Base-by-base conservation (phyloP, 441 rosid genomes). In the Populus hybrid region DNA sequence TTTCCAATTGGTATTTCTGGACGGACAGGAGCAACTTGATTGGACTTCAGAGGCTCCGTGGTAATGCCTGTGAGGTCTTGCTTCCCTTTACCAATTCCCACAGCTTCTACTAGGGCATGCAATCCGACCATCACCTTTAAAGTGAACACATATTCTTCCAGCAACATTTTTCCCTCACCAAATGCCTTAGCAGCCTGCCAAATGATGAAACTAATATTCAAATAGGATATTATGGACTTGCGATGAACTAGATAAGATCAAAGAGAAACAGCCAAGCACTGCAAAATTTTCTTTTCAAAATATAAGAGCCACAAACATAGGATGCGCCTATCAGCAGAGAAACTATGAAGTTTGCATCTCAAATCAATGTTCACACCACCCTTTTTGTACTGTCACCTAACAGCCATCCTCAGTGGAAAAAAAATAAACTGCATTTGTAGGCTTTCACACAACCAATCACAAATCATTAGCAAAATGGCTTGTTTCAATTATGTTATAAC, bases 21-120 rank as follows among this genome's bases (percentile, higher is more conserved):
- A 72, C 78, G 86, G 38, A 26, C 65, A 21, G 85, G 67, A 81
- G 63, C 72, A 35, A 59, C 38, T 20, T 84, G 82, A 70, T 79
- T 81, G 61, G 83, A 35, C 81, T 82, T 86, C 8, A 53, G 28
- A 42, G 89, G 86, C 70, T 89, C 91, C 77, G 82, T 74, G 73
- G 80, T 79, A 53, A 74, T 77, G 75, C 87, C 79, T 16, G 89
- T 89, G 76, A 89, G 91, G 72, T 90, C 94, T 79, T 78, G 82
- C 83, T 88, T 86, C 80, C 90, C 91, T 82, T 86, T 90, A 69
- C 98, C 97, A 74, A 93, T 89, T 68, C 89, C 91, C n/a, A 92
- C 85, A 24, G 90, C 97, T 77, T 88, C 90, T 20, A 89, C 81
- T 36, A 94, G 87, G 71, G 76, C 63, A 72, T 69, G 82, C 34